These are phyloP conservation scores for Trichoderma pleuroti DNA, from an alignment of 2,329 filamentous ascomycete species.

Conservation along the genomic window DNA sequence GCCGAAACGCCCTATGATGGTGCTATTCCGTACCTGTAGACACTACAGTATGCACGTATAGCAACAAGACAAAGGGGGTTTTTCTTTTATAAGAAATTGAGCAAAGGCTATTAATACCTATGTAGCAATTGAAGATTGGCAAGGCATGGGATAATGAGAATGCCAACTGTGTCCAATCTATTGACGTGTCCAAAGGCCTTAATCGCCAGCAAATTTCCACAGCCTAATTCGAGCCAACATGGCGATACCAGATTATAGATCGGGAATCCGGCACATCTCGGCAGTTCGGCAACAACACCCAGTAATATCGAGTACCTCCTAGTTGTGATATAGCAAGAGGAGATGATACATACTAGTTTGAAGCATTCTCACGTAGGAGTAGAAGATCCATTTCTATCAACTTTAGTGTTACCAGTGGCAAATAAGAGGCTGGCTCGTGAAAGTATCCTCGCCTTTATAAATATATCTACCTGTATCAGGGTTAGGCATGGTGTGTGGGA, in stretches of 20 bases:
- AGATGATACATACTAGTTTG: not conserved
- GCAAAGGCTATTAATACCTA: not conserved
- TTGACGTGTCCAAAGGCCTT: not conserved
- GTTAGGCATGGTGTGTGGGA: not conserved
- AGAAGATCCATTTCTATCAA: not conserved
- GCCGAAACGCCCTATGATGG: not conserved
- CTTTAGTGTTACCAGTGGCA: not conserved
- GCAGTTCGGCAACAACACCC: not conserved
- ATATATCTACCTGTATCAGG: not conserved
- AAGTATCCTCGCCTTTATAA: accelerated
- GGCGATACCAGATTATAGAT: not conserved
- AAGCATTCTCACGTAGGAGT: not conserved
- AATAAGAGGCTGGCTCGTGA: not conserved
- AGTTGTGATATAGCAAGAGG: not conserved
- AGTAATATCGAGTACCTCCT: not conserved
- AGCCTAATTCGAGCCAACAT: not conserved
- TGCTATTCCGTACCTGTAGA: not conserved
- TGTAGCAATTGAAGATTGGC: not conserved
- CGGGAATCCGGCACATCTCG: not conserved
- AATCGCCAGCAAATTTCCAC: not conserved
- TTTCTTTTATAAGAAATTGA: not conserved
- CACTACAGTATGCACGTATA: not conserved
- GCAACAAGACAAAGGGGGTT: not conserved
- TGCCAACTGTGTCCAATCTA: not conserved
- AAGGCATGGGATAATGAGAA: not conserved